phyloP scores from a whole-genome alignment of 176 grass and related monocot genomes.

The Poa annua region DNA sequence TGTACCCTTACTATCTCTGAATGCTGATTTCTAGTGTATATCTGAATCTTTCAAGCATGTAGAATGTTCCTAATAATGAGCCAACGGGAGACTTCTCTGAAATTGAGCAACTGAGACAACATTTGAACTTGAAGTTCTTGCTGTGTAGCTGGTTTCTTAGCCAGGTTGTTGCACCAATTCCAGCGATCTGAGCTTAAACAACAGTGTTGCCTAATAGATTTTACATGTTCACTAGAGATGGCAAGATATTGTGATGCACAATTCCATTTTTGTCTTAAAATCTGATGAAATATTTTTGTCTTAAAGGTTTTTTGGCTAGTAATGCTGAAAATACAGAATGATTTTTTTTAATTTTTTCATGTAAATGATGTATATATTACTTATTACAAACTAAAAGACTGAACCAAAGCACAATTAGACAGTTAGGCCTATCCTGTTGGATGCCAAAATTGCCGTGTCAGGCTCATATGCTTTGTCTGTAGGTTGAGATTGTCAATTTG shows the following conservation, averaged over 20 bases:
- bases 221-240: background rate
- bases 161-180: background rate
- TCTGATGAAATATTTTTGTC: too few relatives aligned
- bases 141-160: background rate
- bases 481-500: too few relatives aligned
- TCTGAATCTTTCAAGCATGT: conserved; percentile 22
- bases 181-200: background rate
- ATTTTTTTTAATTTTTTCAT: background rate
- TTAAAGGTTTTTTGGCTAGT: background rate
- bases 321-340: background rate
- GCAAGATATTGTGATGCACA: background rate
- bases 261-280: background rate
- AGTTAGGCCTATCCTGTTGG: background rate
- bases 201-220: conserved; percentile 16
- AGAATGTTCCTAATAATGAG: conserved; percentile 6
- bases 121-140: conserved; percentile 9
- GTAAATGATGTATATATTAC: background rate
- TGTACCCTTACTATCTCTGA: background rate
- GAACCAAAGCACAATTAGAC: background rate
- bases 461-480: too few relatives aligned
- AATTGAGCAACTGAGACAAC: conserved; percentile 15
- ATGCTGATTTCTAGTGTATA: background rate
- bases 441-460: background rate
- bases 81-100: conserved; percentile 5
- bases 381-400: background rate